A percentile compares a stretch with the other conserved stretches of the same genome.
Conservation (phyloP, 768 basidiomycete species). For the Boletales sp. region DNA sequence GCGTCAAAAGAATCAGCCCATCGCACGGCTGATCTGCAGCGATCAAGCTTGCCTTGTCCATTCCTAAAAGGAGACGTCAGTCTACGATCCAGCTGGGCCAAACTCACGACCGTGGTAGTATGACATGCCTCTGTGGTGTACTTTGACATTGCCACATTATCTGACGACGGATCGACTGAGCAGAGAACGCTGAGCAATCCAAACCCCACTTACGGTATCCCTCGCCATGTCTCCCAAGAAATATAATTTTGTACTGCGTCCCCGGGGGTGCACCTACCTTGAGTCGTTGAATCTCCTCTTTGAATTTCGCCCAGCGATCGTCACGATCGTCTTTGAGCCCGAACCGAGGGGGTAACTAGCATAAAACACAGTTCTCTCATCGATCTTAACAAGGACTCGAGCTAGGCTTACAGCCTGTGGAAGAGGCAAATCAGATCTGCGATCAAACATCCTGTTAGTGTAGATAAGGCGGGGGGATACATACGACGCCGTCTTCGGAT, state of each 20-base stretch:
- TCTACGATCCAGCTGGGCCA: background rate
- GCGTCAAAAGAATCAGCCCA: background rate
- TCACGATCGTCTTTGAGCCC: slow-evolving; percentile 53
- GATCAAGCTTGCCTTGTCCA: slow-evolving; percentile 55
- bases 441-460: background rate
- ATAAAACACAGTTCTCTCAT: background rate
- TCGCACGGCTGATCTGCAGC: background rate
- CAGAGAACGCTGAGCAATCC: background rate
- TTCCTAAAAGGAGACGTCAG: slow-evolving; percentile 26
- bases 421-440: background rate
- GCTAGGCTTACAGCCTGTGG: slow-evolving; percentile 13
- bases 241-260: slow-evolving; percentile 57
- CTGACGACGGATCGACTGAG: slow-evolving; percentile 46
- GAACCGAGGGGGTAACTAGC: slow-evolving; percentile 53
- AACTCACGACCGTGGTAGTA: background rate
- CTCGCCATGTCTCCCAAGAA: slow-evolving; percentile 68
- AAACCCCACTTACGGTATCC: slow-evolving; percentile 56
- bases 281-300: slow-evolving; percentile 37
- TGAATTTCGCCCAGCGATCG: slow-evolving; percentile 50
- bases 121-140: slow-evolving; percentile 48
- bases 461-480: background rate
- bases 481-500: slow-evolving; percentile 5
- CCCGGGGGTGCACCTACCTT: slow-evolving; percentile 38
- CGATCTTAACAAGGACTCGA: background rate
- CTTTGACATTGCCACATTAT: slow-evolving; percentile 66